phyloP scores from a whole-genome alignment of 2,329 filamentous ascomycete genomes.

The Aspergillus sp. region DNA sequence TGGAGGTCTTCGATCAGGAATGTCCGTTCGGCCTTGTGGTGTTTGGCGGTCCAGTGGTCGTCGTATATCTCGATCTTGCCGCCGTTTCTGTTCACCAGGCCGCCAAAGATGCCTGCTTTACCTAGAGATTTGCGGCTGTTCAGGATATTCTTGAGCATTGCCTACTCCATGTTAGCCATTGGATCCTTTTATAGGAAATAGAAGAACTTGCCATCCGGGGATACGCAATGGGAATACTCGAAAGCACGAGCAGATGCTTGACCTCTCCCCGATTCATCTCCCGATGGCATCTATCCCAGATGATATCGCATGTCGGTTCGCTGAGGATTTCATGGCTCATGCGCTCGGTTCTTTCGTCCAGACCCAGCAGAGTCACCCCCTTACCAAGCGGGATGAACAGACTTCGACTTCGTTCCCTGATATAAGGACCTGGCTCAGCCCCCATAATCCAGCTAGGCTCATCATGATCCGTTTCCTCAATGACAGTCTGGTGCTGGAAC shows the following conservation, averaged over 20 bases:
- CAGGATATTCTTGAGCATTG: constrained; percentile 61
- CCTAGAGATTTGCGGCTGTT: constrained; percentile 85
- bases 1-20: constrained; percentile 86
- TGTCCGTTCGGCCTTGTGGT: constrained; percentile 84
- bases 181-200: constrained; percentile 25
- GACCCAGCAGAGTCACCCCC: constrained; percentile 71
- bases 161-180: constrained; percentile 38
- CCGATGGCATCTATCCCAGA: constrained; percentile 76
- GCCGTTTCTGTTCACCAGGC: constrained; percentile 80
- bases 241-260: constrained; percentile 80
- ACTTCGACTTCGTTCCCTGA: constrained; percentile 76
- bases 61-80: constrained; percentile 88
- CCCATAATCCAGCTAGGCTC: constrained; percentile 93
- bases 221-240: constrained; percentile 79
- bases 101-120: constrained; percentile 70
- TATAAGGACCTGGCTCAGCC: constrained; percentile 74
- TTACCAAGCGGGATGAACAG: constrained; percentile 77
- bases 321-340: constrained; percentile 74
- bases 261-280: constrained; percentile 79
- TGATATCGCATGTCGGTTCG: constrained; percentile 73
- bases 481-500: constrained; percentile 90
- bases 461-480: constrained; percentile 68
- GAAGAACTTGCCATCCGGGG: constrained; percentile 59
- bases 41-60: constrained; percentile 95
- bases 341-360: constrained; percentile 88